Percentiles rank a stretch among this genome's conserved stretches.
Conservation (phyloP, 371 early-diverging fungal species). For the Funneliformis caledonium region DNA sequence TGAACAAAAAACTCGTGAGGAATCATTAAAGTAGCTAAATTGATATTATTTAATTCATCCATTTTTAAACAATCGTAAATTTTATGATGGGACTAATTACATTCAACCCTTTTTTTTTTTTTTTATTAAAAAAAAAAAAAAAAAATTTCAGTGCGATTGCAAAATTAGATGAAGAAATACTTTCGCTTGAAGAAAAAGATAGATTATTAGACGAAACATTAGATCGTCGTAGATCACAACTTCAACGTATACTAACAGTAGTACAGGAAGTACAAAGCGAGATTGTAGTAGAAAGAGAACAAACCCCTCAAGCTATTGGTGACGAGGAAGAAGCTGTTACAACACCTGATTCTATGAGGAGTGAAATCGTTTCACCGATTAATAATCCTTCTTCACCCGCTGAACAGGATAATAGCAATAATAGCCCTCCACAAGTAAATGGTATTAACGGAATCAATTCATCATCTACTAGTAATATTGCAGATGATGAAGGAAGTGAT, state of each 20-base stretch:
- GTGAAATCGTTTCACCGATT: slow-evolving; percentile 9
- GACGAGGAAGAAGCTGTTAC: slow-evolving; percentile 6
- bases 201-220: not conserved
- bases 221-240: not conserved
- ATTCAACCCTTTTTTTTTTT: not conserved
- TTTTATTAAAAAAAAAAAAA: not conserved
- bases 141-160: not conserved
- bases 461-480: not conserved
- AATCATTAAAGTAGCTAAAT: slow-evolving; percentile 53
- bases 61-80: not conserved
- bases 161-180: slow-evolving; percentile 24
- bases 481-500: not conserved
- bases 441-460: not conserved
- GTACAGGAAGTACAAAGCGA: slow-evolving; percentile 5
- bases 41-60: not conserved
- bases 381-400: not conserved
- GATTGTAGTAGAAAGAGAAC: slow-evolving; percentile 8
- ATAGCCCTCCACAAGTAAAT: not conserved
- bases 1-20: slow-evolving; percentile 52
- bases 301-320: not conserved
- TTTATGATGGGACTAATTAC: not conserved
- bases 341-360: slow-evolving; percentile 14
- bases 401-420: not conserved
- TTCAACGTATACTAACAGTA: slow-evolving; percentile 19
- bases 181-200: slow-evolving; percentile 23